A percentile compares a stretch with the other conserved stretches of the same genome.
Conservation (phyloP, 495 filamentous ascomycete genomes). For the Chaetomidium leptoderma region DNA sequence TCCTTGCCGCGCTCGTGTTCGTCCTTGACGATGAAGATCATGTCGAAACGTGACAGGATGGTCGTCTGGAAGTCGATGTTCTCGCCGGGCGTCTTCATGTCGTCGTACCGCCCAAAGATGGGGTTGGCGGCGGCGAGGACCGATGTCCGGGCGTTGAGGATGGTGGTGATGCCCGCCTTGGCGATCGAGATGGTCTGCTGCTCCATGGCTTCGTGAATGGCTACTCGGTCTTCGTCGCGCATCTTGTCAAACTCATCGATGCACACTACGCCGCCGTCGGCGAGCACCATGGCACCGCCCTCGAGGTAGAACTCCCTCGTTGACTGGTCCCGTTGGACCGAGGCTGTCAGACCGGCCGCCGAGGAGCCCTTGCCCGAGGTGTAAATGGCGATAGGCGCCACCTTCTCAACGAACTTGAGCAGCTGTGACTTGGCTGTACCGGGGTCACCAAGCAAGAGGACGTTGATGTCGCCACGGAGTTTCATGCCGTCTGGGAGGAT, state of each 20-base stretch:
- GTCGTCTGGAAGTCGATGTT: slow-evolving; percentile 99
- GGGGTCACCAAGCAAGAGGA: slow-evolving; percentile 92
- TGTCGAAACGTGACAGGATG: slow-evolving; percentile 96
- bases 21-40: slow-evolving; percentile 99
- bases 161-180: slow-evolving; percentile 98
- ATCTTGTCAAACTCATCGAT: slow-evolving; percentile 99
- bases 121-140: slow-evolving; percentile 97
- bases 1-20: slow-evolving; percentile 87
- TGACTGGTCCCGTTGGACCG: slow-evolving; percentile 85
- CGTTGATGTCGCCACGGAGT: slow-evolving; percentile 97
- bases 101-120: slow-evolving; percentile 96
- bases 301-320: slow-evolving; percentile 98
- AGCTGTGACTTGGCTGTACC: slow-evolving; percentile 98
- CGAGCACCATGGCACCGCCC: slow-evolving; percentile 97
- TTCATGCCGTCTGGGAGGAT: slow-evolving; percentile 98
- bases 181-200: slow-evolving; percentile 99
- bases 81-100: slow-evolving; percentile 94
- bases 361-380: slow-evolving; percentile 99
- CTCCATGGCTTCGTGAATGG: slow-evolving; percentile 99
- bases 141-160: slow-evolving; percentile 91
- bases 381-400: slow-evolving; percentile 95
- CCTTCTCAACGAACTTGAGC: slow-evolving; percentile 96
- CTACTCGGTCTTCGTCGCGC: slow-evolving; percentile 97
- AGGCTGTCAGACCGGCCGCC: slow-evolving; percentile 95
- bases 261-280: slow-evolving; percentile 95